Conservation (phyloP, 139 green algal species). For the Axilococcus clingmanii region DNA sequence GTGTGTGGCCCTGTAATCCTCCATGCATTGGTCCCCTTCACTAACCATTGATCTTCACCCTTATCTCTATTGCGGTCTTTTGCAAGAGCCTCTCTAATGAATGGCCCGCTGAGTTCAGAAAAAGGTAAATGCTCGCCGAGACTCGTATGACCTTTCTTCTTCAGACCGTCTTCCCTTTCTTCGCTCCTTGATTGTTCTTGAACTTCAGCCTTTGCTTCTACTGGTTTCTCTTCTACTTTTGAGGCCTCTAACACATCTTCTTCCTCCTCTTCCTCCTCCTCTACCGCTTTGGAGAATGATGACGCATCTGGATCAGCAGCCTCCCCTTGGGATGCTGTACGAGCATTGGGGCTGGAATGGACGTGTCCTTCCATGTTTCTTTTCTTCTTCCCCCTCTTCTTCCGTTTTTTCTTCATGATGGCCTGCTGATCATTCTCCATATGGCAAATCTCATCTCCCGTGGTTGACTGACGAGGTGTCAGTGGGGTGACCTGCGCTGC, state of each 20-base stretch:
- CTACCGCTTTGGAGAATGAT: conserved; percentile 4
- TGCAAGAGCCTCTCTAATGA: conserved; percentile 22
- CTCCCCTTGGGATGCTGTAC: background rate
- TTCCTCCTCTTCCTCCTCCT: conserved; percentile 18
- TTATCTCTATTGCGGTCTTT: conserved; percentile 40
- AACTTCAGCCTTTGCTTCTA: conserved; percentile 19
- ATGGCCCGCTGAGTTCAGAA: background rate
- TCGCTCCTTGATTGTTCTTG: background rate
- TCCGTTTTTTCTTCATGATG: conserved; percentile 1
- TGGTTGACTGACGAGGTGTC: too few species aligned
- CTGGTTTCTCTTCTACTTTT: background rate
- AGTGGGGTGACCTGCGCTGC: too few species aligned
- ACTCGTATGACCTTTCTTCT: background rate
- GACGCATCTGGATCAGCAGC: background rate
- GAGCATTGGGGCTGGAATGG: background rate
- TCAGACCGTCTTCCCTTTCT: background rate
- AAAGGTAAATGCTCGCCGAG: background rate
- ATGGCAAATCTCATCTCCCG: too few species aligned
- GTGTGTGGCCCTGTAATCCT: background rate
- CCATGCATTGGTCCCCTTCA: conserved; percentile 24
- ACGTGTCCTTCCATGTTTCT: background rate
- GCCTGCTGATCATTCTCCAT: too few species aligned
- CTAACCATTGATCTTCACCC: conserved; percentile 44
- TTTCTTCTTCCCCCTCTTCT: conserved; percentile 1
- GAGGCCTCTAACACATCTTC: background rate